These are phyloP conservation scores for Cercospora zeae-maydis DNA, from an alignment of 2,329 filamentous ascomycete species.

Conservation along the genomic window DNA sequence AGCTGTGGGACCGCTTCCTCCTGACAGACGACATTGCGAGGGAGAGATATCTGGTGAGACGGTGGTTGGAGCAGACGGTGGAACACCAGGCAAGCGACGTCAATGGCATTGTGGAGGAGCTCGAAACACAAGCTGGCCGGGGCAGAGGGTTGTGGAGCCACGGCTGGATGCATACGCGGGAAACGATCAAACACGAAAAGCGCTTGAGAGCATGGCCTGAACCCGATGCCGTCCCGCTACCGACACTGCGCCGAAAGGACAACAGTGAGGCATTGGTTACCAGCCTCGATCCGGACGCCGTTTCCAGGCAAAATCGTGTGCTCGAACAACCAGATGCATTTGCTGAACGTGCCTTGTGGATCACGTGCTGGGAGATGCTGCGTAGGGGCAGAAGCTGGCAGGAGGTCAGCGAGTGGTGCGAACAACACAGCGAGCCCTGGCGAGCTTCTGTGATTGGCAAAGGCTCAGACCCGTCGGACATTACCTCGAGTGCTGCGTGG, in stretches of 20 bases:
- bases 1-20: constrained; percentile 72
- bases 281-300: constrained; percentile 86
- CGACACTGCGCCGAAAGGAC: constrained; percentile 43
- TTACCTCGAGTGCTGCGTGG: constrained; percentile 53
- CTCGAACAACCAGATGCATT: constrained; percentile 80
- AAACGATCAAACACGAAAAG: constrained; percentile 86
- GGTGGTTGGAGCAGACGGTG: constrained; percentile 80
- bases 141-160: constrained; percentile 74
- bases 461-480: constrained; percentile 39
- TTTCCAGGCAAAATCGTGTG: constrained; percentile 70
- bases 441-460: constrained; percentile 76
- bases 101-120: constrained; percentile 69
- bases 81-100: constrained; percentile 65
- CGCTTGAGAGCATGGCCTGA: constrained; percentile 58
- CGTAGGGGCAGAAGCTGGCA: constrained; percentile 73
- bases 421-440: constrained; percentile 83
- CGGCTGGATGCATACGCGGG: constrained; percentile 89
- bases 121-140: constrained; percentile 63
- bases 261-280: constrained; percentile 67
- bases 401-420: constrained; percentile 79
- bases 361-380: constrained; percentile 89
- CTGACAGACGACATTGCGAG: constrained; percentile 67
- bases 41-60: constrained; percentile 75
- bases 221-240: constrained; percentile 52
- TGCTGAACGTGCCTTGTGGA: constrained; percentile 87